phyloP scores from a whole-genome alignment of 345 rosid species.

The Trapa incisa region DNA sequence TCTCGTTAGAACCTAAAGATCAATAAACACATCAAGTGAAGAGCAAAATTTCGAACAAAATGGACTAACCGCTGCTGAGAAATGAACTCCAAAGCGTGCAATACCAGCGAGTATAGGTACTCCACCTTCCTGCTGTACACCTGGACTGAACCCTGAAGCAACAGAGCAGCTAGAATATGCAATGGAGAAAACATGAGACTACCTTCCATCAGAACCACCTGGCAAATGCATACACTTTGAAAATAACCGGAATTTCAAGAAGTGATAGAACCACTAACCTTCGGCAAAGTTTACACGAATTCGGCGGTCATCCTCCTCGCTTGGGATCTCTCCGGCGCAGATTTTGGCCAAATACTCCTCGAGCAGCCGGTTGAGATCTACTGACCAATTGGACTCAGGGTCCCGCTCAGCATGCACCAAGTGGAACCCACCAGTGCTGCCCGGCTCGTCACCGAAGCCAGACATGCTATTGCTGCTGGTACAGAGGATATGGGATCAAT shows the following conservation, averaged over 20 bases:
- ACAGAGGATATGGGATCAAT: background rate
- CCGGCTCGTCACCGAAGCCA: conserved; percentile 15
- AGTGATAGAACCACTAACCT: conserved; percentile 29
- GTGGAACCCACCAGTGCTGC: conserved; percentile 28
- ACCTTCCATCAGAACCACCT: background rate
- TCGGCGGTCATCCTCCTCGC: conserved; percentile 29
- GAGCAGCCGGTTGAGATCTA: conserved; percentile 69
- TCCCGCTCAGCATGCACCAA: conserved; percentile 75
- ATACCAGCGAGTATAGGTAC: conserved; percentile 77
- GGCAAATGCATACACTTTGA: background rate
- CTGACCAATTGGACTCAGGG: conserved; percentile 88
- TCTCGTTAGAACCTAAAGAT: background rate
- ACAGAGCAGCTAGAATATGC: conserved; percentile 73
- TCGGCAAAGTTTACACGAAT: conserved; percentile 77
- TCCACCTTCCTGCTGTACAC: conserved; percentile 97
- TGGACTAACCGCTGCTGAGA: conserved; percentile 58
- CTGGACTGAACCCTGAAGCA: conserved; percentile 95
- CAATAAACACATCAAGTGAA: background rate
- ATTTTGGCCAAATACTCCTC: conserved; percentile 82
- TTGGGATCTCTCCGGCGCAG: conserved; percentile 67
- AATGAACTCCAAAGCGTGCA: conserved; percentile 89
- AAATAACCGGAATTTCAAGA: background rate
- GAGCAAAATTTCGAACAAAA: background rate
- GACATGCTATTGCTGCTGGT: conserved; percentile 15
- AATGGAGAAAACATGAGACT: conserved; percentile 6